Percentiles rank a stretch among this genome's conserved stretches.
These are phyloP conservation scores for Blastobotrys buckinghamii DNA, from an alignment of 1,139 yeast species.

Conservation along the genomic window DNA sequence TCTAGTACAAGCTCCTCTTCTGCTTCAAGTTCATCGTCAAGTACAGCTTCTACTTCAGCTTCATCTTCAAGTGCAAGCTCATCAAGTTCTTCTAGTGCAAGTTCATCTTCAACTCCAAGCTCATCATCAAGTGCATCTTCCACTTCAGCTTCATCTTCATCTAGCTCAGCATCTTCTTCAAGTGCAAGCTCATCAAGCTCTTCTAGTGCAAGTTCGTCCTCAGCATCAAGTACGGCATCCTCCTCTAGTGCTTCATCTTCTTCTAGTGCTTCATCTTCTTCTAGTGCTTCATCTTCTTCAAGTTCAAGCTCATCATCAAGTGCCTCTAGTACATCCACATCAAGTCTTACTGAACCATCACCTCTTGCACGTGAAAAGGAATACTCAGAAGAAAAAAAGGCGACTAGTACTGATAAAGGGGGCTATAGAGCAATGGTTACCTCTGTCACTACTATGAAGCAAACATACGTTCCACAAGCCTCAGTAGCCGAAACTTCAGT, in stretches of 20 bases:
- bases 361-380: too few species aligned
- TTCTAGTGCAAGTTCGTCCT: not conserved
- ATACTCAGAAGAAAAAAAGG: too few species aligned
- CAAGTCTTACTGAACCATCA: too few species aligned
- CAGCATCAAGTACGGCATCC: not conserved
- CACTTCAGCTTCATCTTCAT: not conserved
- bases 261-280: not conserved
- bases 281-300: not conserved
- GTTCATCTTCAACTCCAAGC: not conserved
- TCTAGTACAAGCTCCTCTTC: constrained; percentile 7
- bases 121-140: not conserved
- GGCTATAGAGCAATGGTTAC: too few species aligned
- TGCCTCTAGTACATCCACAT: not conserved
- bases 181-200: too few species aligned
- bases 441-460: too few species aligned
- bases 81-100: not conserved
- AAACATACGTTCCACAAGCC: too few species aligned
- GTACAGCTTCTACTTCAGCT: too few species aligned
- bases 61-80: too few species aligned
- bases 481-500: too few species aligned
- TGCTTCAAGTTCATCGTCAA: constrained; percentile 8
- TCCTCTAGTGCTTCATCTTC: not conserved
- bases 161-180: not conserved
- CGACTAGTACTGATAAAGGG: too few species aligned
- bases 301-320: not conserved